Evolutionary conservation across 2,329 filamentous ascomycete species (phyloP).

Genomic region (Ophiostoma tasmaniense): DNA sequence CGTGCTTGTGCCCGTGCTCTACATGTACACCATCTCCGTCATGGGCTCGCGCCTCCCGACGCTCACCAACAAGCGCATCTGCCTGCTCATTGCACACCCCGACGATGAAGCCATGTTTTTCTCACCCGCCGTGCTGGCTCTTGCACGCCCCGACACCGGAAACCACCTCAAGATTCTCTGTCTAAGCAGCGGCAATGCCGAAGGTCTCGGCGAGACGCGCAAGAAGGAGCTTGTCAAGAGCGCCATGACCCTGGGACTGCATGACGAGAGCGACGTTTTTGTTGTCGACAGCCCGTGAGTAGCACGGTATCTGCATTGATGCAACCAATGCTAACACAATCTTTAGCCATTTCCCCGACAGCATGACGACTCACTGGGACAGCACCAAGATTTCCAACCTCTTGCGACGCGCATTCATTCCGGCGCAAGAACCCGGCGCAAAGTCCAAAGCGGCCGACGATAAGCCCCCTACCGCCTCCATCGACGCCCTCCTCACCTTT

Average conservation of each 20-base stretch:
- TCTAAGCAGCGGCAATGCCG: conserved; percentile 81
- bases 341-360: conserved; percentile 67
- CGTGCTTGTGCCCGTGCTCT: conserved; percentile 39
- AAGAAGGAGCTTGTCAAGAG: conserved; percentile 78
- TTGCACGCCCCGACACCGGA: conserved; percentile 68
- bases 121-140: conserved; percentile 74
- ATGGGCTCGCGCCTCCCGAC: conserved; percentile 50
- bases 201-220: conserved; percentile 74
- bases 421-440: conserved; percentile 30
- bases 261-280: conserved; percentile 68
- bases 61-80: conserved; percentile 75
- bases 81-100: conserved; percentile 89
- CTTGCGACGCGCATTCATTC: conserved; percentile 57
- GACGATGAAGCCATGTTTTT: conserved; percentile 99
- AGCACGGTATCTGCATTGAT: too few species aligned
- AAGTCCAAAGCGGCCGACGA: conserved; percentile 20
- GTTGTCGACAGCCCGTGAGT: conserved; percentile 70
- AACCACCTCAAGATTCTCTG: conserved; percentile 95
- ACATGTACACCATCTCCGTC: conserved; percentile 43
- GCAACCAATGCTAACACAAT: not conserved
- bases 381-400: conserved; percentile 59
- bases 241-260: conserved; percentile 66
- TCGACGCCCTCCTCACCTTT: conserved; percentile 85
- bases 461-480: conserved; percentile 40
- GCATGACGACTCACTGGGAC: conserved; percentile 76